Conservation (phyloP, 495 filamentous ascomycete genomes). For the Podospora comata region DNA sequence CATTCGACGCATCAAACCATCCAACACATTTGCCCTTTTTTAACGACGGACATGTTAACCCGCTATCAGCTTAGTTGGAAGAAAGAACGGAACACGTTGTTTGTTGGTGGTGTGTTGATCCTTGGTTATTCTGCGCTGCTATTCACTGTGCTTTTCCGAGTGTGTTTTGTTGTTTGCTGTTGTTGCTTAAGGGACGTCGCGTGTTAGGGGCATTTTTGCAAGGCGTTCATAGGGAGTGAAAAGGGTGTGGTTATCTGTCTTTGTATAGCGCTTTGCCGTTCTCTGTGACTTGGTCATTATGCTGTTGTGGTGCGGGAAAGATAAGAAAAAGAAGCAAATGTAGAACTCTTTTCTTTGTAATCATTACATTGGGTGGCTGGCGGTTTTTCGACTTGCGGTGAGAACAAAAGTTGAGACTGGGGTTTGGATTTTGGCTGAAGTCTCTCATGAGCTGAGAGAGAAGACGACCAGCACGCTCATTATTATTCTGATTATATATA, state of each 20-base stretch:
- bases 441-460: background rate
- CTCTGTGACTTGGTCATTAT: background rate
- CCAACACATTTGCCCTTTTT: background rate
- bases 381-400: background rate
- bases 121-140: background rate
- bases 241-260: background rate
- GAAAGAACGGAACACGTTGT: slow-evolving; percentile 1
- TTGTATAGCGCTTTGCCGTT: background rate
- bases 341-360: background rate
- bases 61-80: slow-evolving; percentile 3
- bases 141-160: background rate
- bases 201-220: background rate
- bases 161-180: background rate
- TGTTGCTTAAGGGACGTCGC: background rate
- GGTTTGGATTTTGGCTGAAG: background rate
- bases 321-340: background rate
- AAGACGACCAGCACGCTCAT: background rate
- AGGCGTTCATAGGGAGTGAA: background rate
- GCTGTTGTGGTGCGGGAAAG: background rate
- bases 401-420: background rate
- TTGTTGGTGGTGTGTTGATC: background rate
- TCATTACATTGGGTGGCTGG: background rate
- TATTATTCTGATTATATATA: background rate
- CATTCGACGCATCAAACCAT: background rate
- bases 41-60: background rate